These are phyloP conservation scores for Aspergillus bridgeri DNA, from an alignment of 495 filamentous ascomycete genomes.

Conservation along the genomic window DNA sequence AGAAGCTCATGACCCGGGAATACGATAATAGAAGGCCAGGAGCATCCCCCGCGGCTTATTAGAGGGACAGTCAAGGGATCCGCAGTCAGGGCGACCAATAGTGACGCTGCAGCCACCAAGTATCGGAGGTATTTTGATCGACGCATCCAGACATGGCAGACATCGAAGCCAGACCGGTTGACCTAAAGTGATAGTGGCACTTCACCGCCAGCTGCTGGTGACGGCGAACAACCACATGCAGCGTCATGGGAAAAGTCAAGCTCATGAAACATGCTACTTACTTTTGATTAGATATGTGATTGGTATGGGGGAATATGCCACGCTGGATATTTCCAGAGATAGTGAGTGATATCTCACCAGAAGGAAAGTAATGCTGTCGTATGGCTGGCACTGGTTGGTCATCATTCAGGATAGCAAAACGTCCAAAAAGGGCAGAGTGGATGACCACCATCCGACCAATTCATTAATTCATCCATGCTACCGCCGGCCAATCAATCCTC, in stretches of 20 bases:
- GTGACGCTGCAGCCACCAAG: slow-evolving; percentile 1
- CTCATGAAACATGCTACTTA: slow-evolving; percentile 1
- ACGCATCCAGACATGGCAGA: too few relatives aligned
- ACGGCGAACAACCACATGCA: slow-evolving; percentile 1
- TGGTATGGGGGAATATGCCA: neutral
- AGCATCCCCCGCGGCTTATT: slow-evolving; percentile 1
- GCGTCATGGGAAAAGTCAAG: slow-evolving; percentile 3
- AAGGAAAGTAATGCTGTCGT: slow-evolving; percentile 3
- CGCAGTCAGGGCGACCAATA: neutral
- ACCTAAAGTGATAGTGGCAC: slow-evolving; percentile 1
- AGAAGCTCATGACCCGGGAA: slow-evolving; percentile 1
- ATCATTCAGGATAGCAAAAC: neutral
- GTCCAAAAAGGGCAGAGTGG: slow-evolving; percentile 5
- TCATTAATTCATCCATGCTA: slow-evolving; percentile 11
- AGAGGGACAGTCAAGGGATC: neutral
- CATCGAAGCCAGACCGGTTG: neutral
- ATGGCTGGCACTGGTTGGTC: slow-evolving; percentile 1
- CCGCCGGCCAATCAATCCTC: slow-evolving; percentile 5
- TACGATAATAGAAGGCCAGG: slow-evolving; percentile 1
- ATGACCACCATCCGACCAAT: slow-evolving; percentile 9
- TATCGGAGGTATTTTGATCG: slow-evolving; percentile 1
- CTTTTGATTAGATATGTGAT: neutral
- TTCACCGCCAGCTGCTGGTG: slow-evolving; percentile 4
- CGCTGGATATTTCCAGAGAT: neutral
- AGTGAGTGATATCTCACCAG: slow-evolving; percentile 2